Base-by-base conservation (phyloP, 768 basidiomycete genomes). In the Tylopilus intermedius region DNA sequence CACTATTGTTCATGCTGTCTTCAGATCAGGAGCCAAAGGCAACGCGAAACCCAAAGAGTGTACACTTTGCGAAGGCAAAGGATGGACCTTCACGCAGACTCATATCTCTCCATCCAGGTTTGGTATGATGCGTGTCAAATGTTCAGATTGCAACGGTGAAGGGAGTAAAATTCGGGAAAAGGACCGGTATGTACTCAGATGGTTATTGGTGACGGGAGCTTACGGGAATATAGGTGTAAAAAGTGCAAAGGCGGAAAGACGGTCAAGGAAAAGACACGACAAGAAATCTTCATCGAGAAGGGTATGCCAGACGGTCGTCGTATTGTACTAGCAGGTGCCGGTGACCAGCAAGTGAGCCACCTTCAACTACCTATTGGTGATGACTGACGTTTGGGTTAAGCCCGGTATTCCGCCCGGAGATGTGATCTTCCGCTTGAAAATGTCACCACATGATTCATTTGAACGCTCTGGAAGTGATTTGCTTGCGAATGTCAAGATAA, bases 221-320 rank as follows among this genome's bases (percentile, higher is more conserved):
- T 18, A 61, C 24, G 38, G 47, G 24, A 32, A 6, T 18, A 18
- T 62, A 95, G 94, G 59, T 97, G 94, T 72, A 97, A 94, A 71
- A 95, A 91, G 65, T 98, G 95, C 72, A 93, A 94, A 62, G 95
- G 94, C 4, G 79, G 80, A 48, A 87, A 85, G 67, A 86, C 83
- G 0, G 79, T 88, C 41, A 84, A 87, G 57, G 92, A 95, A 65
- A 96, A 93, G 75, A 90, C 86, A 43, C 83, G 90, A 45, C 84
- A 93, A 58, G 92, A 94, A 58, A 84, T 96, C 22, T 79, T 82
- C 59, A 78, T 97, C 42, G 90, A 94, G 62, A 84, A 83, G 49
- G 95, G 95, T 13, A 92, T 93, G 84, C 67, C 82, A 5, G 82
- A 94, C 61, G 80, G 82, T 9, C 84, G 95, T 64, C 75, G 88